Evolutionary conservation across 352 stramenopile genomes (phyloP).

Genomic region (Plasmopara viticola): DNA sequence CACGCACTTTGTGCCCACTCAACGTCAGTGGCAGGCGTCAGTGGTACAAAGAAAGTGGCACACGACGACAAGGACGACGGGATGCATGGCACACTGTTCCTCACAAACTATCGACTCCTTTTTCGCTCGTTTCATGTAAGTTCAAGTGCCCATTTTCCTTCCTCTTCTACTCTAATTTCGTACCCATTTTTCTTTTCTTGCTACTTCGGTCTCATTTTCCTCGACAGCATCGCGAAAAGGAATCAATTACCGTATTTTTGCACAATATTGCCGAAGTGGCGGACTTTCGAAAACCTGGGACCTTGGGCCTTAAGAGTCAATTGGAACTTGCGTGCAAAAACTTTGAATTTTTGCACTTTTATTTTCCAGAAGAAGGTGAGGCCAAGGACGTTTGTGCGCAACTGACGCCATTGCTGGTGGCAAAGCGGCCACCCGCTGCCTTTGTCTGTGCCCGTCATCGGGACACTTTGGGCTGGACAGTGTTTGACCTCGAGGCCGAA

Average conservation of each 20-base stretch:
- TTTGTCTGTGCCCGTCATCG: slow-evolving; percentile 36
- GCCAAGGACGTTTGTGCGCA: slow-evolving; percentile 65
- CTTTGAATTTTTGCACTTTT: slow-evolving; percentile 76
- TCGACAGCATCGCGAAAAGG: slow-evolving; percentile 26
- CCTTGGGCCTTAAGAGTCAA: slow-evolving; percentile 45
- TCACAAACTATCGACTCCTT: slow-evolving; percentile 65
- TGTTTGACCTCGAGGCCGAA: slow-evolving; percentile 51
- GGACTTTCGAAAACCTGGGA: slow-evolving; percentile 41
- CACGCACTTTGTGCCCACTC: slow-evolving; percentile 65
- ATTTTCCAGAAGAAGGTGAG: slow-evolving; percentile 55
- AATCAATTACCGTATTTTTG: slow-evolving; percentile 60
- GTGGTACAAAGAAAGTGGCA: slow-evolving; percentile 14
- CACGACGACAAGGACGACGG: slow-evolving; percentile 15
- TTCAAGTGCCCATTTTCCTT: neutral
- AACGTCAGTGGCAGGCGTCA: slow-evolving; percentile 24
- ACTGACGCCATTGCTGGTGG: slow-evolving; percentile 50
- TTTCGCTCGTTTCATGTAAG: slow-evolving; percentile 68
- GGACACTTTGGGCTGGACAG: slow-evolving; percentile 44
- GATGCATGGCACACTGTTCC: slow-evolving; percentile 63
- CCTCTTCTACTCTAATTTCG: slow-evolving; percentile 1
- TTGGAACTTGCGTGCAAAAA: slow-evolving; percentile 85
- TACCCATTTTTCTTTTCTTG: slow-evolving; percentile 7
- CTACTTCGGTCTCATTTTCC: slow-evolving; percentile 4
- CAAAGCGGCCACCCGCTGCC: slow-evolving; percentile 45
- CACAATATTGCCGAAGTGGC: slow-evolving; percentile 74